A percentile compares a stretch with the other conserved stretches of the same genome.
Conservation (phyloP, 495 filamentous ascomycete genomes). For the Penicillium fimorum region DNA sequence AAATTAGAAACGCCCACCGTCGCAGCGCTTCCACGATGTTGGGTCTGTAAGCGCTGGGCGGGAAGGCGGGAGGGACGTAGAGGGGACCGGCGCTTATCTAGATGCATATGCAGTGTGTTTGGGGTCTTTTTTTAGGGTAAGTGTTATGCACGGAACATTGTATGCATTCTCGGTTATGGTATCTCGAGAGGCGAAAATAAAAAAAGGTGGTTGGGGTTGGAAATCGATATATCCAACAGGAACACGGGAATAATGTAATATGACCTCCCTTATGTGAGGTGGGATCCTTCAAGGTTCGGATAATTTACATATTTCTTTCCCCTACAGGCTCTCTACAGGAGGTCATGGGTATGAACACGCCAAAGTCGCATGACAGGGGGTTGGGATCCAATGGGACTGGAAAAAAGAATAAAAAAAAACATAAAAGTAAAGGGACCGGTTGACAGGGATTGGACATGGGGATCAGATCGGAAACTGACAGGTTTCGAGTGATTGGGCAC, state of each 20-base stretch:
- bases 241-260: slow-evolving; percentile 1
- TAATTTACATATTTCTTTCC: background rate
- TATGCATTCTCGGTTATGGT: background rate
- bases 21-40: background rate
- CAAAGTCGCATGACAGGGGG: slow-evolving; percentile 26
- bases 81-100: slow-evolving; percentile 21
- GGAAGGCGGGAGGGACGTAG: slow-evolving; percentile 1
- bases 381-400: slow-evolving; percentile 13
- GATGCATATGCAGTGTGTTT: slow-evolving; percentile 1
- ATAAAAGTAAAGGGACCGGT: background rate
- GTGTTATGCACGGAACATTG: slow-evolving; percentile 11
- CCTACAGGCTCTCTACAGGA: background rate
- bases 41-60: slow-evolving; percentile 22
- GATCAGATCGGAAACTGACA: slow-evolving; percentile 18
- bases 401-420: background rate
- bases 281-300: background rate
- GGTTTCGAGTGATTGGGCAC: slow-evolving; percentile 13
- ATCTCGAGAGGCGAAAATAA: too few species aligned
- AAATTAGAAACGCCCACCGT: background rate
- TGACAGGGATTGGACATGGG: slow-evolving; percentile 7
- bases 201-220: slow-evolving; percentile 1
- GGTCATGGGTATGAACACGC: slow-evolving; percentile 23
- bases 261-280: slow-evolving; percentile 28
- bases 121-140: slow-evolving; percentile 13
- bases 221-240: slow-evolving; percentile 19